Evolutionary conservation across 345 rosid species (phyloP), one percentile per base, ranked within the genome.

Genomic region (Crucihimalaya himalaica): DNA sequence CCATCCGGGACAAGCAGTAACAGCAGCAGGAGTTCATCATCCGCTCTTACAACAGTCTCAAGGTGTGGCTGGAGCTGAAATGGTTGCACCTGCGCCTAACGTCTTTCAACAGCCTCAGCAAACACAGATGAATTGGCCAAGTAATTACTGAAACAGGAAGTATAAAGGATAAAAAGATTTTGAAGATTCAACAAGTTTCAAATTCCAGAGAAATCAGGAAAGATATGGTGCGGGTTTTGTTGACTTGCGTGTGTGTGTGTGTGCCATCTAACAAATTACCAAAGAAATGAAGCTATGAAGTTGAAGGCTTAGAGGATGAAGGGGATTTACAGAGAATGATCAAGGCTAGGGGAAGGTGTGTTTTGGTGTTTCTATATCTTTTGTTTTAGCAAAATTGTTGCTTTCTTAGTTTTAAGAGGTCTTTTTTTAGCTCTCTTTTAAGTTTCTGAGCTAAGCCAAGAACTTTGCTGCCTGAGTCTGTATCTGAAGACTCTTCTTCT

Each of bases 81-180:
- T 90, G 86, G 91, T 75, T 55, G 88, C 90, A 74, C 86, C 92
- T 34, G 80, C 85, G 9, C 85, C 88, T 60, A 86, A 67, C 71
- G 88, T 89, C 75, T 93, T 86, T 81, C 98, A 89, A 85, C 98
- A 89, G 79, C 85, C 96, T 34, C 98, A 90, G 84, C 98, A 90
- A 76, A 85, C 88, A 73, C 98, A 89, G 76, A 81, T 89, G 74
- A 88, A 88, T 69, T 93, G 97, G 97, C 93, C 97, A 10, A 84
- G 89, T 77, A 90, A 81, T 84, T 93, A 90, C 81, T 93, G 82
- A 90, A 78, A 77, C 71, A 73, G 68, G 43, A 68, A 73, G 71
- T 68, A 54, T 46, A 68, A 72, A 52, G 42, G 23, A 71, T 10
- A 47, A 47, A 25, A 63, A 47, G 60, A 47, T 58, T 60, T 58